Percentiles rank a stretch among this genome's conserved stretches.
Conservation (phyloP, 371 early-diverging fungal species). For the Actinomucor elegans region DNA sequence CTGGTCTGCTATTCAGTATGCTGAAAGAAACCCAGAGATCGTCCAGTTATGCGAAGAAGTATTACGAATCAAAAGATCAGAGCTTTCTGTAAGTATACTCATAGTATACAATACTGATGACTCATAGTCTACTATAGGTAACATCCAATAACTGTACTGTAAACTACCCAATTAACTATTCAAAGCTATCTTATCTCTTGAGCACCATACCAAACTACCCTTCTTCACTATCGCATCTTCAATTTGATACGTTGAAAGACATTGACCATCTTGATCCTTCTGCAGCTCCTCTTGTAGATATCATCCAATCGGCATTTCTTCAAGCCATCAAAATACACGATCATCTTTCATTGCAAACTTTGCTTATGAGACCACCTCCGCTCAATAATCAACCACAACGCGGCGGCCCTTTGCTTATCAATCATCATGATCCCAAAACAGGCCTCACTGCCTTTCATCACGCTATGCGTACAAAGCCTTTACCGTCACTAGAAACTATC, state of each 20-base stretch:
- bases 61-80: constrained; percentile 50
- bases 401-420: constrained; percentile 43
- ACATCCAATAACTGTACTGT: constrained; percentile 13
- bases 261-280: constrained; percentile 40
- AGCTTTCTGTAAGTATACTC: constrained; percentile 39
- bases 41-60: constrained; percentile 61
- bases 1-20: constrained; percentile 74
- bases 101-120: background rate
- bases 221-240: constrained; percentile 47
- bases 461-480: constrained; percentile 60
- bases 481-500: constrained; percentile 61
- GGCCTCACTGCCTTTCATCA: constrained; percentile 69
- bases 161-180: constrained; percentile 52
- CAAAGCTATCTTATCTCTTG: constrained; percentile 52
- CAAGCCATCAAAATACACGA: constrained; percentile 66
- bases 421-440: constrained; percentile 62
- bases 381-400: constrained; percentile 2
- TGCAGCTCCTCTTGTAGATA: constrained; percentile 32
- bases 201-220: constrained; percentile 45
- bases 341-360: constrained; percentile 51
- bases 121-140: background rate
- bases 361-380: constrained; percentile 51
- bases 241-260: constrained; percentile 37
- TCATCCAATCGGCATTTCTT: constrained; percentile 50
- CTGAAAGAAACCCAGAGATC: constrained; percentile 60